Percentiles rank a stretch among this genome's conserved stretches.
phyloP scores from a whole-genome alignment of 768 basidiomycete genomes.

The Boletales sp. region DNA sequence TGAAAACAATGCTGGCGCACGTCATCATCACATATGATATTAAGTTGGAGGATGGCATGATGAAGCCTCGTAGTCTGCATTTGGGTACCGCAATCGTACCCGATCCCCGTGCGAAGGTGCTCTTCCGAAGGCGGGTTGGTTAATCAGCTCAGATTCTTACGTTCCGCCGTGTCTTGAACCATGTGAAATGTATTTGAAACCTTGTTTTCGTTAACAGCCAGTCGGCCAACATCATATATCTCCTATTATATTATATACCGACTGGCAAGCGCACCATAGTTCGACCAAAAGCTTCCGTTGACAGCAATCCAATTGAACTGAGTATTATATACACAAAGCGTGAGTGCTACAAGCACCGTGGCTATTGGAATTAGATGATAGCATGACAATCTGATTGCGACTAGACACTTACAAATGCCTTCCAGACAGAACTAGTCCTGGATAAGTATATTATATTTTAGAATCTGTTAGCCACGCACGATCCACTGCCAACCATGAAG shows the following conservation, averaged over 20 bases:
- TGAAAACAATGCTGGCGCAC: constrained; percentile 18
- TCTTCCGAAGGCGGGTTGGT: no score
- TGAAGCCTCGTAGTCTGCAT: not conserved
- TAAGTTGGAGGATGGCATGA: constrained; percentile 7
- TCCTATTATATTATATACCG: no score
- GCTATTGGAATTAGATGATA: not conserved
- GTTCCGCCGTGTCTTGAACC: no score
- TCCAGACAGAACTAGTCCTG: constrained; percentile 28
- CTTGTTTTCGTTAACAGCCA: no score
- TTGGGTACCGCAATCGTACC: constrained; percentile 1
- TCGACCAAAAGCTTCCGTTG: no score
- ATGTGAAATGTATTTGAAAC: no score
- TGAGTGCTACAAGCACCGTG: constrained; percentile 17
- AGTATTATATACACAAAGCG: no score
- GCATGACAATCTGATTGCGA: not conserved
- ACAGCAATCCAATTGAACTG: no score
- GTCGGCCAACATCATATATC: no score
- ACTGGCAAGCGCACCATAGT: no score
- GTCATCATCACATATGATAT: constrained; percentile 15
- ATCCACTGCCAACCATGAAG: constrained; percentile 40
- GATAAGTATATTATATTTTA: not conserved
- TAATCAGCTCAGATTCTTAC: no score
- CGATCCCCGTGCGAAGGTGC: constrained; percentile 3
- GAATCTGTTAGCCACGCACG: constrained; percentile 13
- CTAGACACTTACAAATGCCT: constrained; percentile 16